Conservation (phyloP, 108 stramenopile genomes). For the Seminavis robusta region DNA sequence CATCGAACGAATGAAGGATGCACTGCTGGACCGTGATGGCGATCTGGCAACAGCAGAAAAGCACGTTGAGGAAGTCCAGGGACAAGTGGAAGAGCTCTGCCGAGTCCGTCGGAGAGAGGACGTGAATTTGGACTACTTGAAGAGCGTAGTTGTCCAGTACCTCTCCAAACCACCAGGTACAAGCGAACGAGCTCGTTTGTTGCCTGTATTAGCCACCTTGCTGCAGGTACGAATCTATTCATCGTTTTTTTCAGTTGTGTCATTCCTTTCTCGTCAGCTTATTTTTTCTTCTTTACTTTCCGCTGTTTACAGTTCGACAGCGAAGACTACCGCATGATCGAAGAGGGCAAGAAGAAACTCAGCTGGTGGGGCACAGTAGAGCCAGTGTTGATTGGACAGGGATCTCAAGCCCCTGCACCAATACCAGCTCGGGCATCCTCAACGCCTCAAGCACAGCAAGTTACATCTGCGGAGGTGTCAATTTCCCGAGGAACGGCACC, state of each 20-base stretch:
- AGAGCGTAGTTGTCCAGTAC: slow-evolving; percentile 88
- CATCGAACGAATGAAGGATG: slow-evolving; percentile 58
- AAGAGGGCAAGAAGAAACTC: slow-evolving; percentile 76
- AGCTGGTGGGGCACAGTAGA: slow-evolving; percentile 75
- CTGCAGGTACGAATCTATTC: slow-evolving; percentile 29
- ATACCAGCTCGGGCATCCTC: background rate
- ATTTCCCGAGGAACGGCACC: slow-evolving; percentile 13
- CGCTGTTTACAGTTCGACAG: slow-evolving; percentile 62
- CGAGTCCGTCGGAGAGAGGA: slow-evolving; percentile 79
- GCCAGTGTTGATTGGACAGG: slow-evolving; percentile 55
- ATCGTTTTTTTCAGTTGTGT: background rate
- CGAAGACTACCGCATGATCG: slow-evolving; percentile 79
- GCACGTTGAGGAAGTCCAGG: slow-evolving; percentile 54
- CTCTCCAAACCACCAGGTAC: slow-evolving; percentile 83
- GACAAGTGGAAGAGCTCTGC: slow-evolving; percentile 73
- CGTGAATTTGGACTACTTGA: slow-evolving; percentile 89
- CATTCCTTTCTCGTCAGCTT: too few species aligned
- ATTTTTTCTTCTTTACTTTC: background rate
- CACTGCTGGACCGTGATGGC: slow-evolving; percentile 64
- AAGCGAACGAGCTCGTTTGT: slow-evolving; percentile 70
- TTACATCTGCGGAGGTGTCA: slow-evolving; percentile 12
- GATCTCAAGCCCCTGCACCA: slow-evolving; percentile 9
- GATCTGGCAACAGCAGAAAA: slow-evolving; percentile 74
- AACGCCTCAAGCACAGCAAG: background rate
- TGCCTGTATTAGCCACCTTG: slow-evolving; percentile 84